These are phyloP conservation scores for Coemansia sp. DNA, from an alignment of 192 early-diverging fungal species.

Conservation along the genomic window DNA sequence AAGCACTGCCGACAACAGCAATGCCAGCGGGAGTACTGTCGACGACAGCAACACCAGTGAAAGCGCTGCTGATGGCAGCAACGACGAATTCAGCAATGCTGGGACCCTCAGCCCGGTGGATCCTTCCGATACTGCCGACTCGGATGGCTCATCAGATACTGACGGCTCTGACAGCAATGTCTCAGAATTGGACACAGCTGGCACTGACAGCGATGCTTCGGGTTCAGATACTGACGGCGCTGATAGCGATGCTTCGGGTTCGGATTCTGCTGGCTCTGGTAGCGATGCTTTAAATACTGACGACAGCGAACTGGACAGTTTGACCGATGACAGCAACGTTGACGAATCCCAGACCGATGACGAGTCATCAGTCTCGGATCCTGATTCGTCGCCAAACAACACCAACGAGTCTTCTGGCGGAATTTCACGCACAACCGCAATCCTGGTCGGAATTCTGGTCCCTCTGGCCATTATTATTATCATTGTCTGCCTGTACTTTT, in stretches of 20 bases:
- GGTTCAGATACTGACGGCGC: neutral
- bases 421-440: conserved; percentile 24
- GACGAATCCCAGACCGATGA: neutral
- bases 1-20: no score
- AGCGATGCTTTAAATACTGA: neutral
- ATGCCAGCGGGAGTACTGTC: neutral
- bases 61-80: neutral
- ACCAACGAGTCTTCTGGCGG: conserved; percentile 7
- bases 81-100: neutral
- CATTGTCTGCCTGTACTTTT: conserved; percentile 22
- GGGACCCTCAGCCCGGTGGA: neutral
- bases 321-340: neutral
- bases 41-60: neutral
- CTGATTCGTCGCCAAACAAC: conserved; percentile 7
- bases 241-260: neutral
- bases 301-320: neutral
- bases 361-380: neutral
- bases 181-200: no score
- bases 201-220: no score
- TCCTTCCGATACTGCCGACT: neutral
- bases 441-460: conserved; percentile 27
- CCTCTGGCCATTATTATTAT: conserved; percentile 23
- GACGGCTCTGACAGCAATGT: no score
- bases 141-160: no score
- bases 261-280: neutral